Conservation (phyloP, 768 basidiomycete species). For the Phallus indusiatus region DNA sequence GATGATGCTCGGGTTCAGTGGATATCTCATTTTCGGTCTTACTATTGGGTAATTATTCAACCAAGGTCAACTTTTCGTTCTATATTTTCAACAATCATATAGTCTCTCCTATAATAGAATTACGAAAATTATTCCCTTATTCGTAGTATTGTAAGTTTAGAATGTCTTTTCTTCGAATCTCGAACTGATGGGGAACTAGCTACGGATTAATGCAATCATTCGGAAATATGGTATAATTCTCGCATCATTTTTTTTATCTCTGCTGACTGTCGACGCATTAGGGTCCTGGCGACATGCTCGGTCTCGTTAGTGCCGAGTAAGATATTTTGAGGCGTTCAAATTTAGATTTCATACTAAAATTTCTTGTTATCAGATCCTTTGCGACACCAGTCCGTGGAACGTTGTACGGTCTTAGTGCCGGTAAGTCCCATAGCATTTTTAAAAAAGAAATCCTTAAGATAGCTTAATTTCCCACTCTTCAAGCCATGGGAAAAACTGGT, state of each 20-base stretch:
- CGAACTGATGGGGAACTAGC: constrained; percentile 21
- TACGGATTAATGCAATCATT: constrained; percentile 67
- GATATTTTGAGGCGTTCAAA: constrained; percentile 17
- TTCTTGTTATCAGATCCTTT: constrained; percentile 35
- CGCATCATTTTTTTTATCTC: background rate
- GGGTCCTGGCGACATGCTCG: constrained; percentile 68
- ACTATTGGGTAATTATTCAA: constrained; percentile 18
- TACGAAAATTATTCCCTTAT: constrained; percentile 50
- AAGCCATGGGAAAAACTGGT: constrained; percentile 56
- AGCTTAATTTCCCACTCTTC: background rate
- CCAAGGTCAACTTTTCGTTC: background rate
- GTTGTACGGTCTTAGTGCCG: constrained; percentile 57
- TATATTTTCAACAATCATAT: constrained; percentile 4
- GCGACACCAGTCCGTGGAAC: constrained; percentile 62
- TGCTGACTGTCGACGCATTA: constrained; percentile 17
- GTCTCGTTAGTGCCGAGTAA: constrained; percentile 57
- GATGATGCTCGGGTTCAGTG: constrained; percentile 63
- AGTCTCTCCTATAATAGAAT: constrained; percentile 51
- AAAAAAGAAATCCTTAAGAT: background rate
- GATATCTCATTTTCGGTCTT: constrained; percentile 51
- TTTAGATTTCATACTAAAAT: background rate
- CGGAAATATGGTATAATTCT: constrained; percentile 46
- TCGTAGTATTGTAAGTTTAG: constrained; percentile 51
- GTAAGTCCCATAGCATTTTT: background rate
- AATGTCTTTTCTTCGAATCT: background rate